These are phyloP conservation scores for Raphanus hybrid DNA, from an alignment of 441 rosid genomes.

Conservation along the genomic window DNA sequence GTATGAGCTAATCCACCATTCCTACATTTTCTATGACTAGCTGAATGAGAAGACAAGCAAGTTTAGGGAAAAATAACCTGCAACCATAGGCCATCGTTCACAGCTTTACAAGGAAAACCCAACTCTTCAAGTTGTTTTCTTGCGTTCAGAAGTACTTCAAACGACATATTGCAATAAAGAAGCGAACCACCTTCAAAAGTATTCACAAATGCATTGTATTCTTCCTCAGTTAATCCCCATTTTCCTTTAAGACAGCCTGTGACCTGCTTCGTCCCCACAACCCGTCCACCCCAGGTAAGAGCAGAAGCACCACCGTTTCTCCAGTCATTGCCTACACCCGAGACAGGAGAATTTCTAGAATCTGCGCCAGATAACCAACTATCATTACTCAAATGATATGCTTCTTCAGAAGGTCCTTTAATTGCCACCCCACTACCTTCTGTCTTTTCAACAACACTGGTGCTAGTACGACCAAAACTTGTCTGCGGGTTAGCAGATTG, in stretches of 20 bases:
- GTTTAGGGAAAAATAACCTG: conserved; percentile 61
- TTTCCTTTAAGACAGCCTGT: conserved; percentile 60
- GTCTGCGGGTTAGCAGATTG: conserved; percentile 50
- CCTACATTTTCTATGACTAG: conserved; percentile 2
- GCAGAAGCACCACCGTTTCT: conserved; percentile 75
- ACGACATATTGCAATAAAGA: conserved; percentile 92
- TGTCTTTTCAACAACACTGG: conserved; percentile 49
- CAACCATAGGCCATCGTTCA: conserved; percentile 96
- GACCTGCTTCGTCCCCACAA: conserved; percentile 78
- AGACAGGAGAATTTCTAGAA: conserved; percentile 64
- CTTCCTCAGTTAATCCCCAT: conserved; percentile 72
- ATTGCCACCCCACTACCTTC: conserved; percentile 58
- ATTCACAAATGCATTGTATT: conserved; percentile 79
- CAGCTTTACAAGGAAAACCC: conserved; percentile 96
- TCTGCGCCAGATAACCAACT: conserved; percentile 73
- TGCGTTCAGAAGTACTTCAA: conserved; percentile 87
- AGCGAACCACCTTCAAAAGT: conserved; percentile 95
- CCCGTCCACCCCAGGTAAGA: conserved; percentile 97
- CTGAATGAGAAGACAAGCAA: conserved; percentile 38
- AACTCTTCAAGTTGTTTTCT: conserved; percentile 95
- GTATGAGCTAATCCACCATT: conserved; percentile 12
- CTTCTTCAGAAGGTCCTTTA: conserved; percentile 92
- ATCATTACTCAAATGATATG: conserved; percentile 62
- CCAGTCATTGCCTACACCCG: conserved; percentile 74
- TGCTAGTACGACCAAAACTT: conserved; percentile 46